Conservation (phyloP, 139 green algal genomes). For the Coelastrella sp. region DNA sequence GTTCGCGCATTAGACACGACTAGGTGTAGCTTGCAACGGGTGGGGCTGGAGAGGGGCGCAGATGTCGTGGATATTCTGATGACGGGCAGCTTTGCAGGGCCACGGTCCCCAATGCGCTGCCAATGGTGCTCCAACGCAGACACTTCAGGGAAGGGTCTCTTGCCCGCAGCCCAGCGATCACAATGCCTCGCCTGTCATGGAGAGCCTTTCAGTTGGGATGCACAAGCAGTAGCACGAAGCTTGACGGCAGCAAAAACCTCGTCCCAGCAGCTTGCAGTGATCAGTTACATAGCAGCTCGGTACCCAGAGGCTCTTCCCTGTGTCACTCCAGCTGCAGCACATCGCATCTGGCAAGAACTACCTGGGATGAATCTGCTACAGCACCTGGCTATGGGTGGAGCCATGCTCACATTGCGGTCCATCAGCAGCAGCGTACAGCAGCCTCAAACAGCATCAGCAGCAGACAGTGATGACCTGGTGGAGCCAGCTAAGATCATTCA, state of each 20-base stretch:
- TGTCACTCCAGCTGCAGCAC: not conserved
- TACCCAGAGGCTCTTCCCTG: not conserved
- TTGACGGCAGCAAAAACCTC: not conserved
- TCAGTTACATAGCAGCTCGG: not conserved
- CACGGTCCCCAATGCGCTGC: not conserved
- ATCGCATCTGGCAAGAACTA: constrained; percentile 11
- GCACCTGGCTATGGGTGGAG: not conserved
- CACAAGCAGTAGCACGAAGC: not conserved
- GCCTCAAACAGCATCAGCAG: not conserved
- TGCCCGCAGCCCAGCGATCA: not conserved
- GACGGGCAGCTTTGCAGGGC: not conserved
- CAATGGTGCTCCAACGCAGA: not conserved
- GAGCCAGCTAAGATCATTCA: not conserved
- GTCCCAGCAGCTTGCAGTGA: not conserved
- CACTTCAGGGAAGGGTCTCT: not conserved
- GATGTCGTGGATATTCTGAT: not conserved
- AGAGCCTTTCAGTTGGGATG: too few species aligned
- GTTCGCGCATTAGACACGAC: not conserved
- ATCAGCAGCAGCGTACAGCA: not conserved
- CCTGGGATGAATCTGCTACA: not conserved
- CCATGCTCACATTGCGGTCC: constrained; percentile 1
- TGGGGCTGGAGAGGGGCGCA: not conserved
- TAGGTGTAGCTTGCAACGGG: not conserved
- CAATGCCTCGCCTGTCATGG: not conserved
- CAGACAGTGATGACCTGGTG: not conserved